Evolutionary conservation across 83 land plant genomes (phyloP).

Genomic region (Larix sibirica): DNA sequence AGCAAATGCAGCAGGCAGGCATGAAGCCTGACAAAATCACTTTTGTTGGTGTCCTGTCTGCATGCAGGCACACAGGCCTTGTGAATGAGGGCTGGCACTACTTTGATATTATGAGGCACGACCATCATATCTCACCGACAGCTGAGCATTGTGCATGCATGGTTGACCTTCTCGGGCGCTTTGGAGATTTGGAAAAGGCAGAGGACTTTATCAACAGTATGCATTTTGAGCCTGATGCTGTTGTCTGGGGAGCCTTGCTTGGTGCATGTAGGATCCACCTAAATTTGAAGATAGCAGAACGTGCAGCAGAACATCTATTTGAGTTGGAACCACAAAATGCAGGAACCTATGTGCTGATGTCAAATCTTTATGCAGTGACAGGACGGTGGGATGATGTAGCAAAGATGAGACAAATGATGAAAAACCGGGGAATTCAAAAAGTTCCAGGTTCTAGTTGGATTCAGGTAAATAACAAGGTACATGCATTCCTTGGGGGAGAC

Average conservation of each 20-base stretch:
- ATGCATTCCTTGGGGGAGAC: neutral
- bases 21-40: constrained; percentile 51
- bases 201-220: constrained; percentile 29
- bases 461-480: neutral
- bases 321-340: constrained; percentile 18
- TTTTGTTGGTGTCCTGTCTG: constrained; percentile 57
- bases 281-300: constrained; percentile 46
- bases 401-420: neutral
- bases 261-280: constrained; percentile 57
- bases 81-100: constrained; percentile 35
- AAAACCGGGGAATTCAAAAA: neutral
- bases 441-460: constrained; percentile 6
- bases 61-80: constrained; percentile 65
- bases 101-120: constrained; percentile 26
- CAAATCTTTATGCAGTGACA: constrained; percentile 16
- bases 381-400: constrained; percentile 10
- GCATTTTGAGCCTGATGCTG: constrained; percentile 33
- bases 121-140: constrained; percentile 15
- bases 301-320: constrained; percentile 39
- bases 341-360: constrained; percentile 20
- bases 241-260: constrained; percentile 53
- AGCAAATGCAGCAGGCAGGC: constrained; percentile 37
- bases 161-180: constrained; percentile 67
- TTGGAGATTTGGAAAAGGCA: constrained; percentile 46
- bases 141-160: constrained; percentile 51